Base-by-base conservation (phyloP, 345 rosid genomes). In the Gossypium turneri region DNA sequence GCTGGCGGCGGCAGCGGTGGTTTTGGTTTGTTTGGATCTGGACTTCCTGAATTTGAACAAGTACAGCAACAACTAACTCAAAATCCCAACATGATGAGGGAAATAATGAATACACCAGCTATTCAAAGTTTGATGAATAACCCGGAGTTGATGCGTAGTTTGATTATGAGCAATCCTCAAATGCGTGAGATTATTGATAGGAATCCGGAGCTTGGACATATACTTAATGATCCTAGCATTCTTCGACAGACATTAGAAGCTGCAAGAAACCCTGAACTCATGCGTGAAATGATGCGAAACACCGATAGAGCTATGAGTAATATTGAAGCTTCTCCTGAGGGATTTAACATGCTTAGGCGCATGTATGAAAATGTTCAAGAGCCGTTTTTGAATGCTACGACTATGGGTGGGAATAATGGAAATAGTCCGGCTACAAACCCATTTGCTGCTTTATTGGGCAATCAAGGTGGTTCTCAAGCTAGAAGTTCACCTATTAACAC, bases 241-340 rank as follows among this genome's bases (percentile, higher is more conserved):
- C 97, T 91, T 55, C 86, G 94, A 7, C 97, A 89, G 76, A 91
- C 95, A 56, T 81, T 90, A 57, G 94, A 91, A 82, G 95, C 94
- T 62, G 91, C 97, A 2, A 84, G 96, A 83, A 93, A 93, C 72
- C 96, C 96, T 7, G 99, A 93, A 80, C 94, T 93, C 64, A 95
- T 95, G 96, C 92, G 95, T 72, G 98, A 95, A 81, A 89, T 91
- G 98, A 90, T 89, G 93, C 83, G 94, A 73, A 90, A 93, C 81
- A 88, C 94, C 1, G 94, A 88, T 75, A 87, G 94, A 75, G 97
- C 94, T 2, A 91, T 89, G 95, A 93, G 98, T 79, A 94, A 94
- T 70, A 92, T 90, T 60, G 91, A 91, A 81, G 85, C 97, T 75
- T 89, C 91, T 74, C 98, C 96, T 0, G 97, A 90, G 82, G 96